Base-by-base conservation (phyloP, 768 basidiomycete genomes). In the Neoboletus brunneissimus region DNA sequence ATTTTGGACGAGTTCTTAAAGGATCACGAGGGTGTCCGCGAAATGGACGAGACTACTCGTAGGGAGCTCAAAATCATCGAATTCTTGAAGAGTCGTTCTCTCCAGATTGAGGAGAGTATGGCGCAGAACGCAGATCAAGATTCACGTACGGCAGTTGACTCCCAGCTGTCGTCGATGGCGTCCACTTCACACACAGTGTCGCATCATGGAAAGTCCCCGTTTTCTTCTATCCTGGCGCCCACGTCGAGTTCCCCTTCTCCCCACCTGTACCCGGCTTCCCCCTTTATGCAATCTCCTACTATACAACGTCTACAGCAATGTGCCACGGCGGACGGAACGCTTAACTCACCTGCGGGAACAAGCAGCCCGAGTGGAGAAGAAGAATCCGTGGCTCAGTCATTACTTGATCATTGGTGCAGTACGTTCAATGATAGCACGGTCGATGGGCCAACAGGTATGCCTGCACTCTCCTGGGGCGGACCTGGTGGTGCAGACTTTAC, bases 331-430 rank as follows among this genome's bases (percentile, higher is more conserved):
- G 85, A 86, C 44, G 66, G 72, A 32, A 73, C 82, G 59, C 75
- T 76, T 2, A 73, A 74, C 54, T 87, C 88, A 16, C 83, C 85
- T 38, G 81, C 83, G 1, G 84, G 80, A 18, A 81, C 86, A 23
- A 82, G 81, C n/a, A 90, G 88, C 65, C 89, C 87, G 2, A 70
- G 68, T 49, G 85, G 80, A 43, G 91, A 91, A 46, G 90, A 88
- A 11, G 86, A 91, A 65, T 84, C 81, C 25, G 77, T 86, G 8
- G 89, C 90, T 4, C 91, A 94, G 65, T 82, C 82, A 12, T 69
- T 94, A 53, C 75, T 94, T 46, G 90, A 94, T 68, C 87, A 91
- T 58, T 93, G 91, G 91, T 88, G 84, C 65, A 87, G 86, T 58
- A 84, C 86, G n/a, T 82, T 91, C 60, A 88, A 83, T 65, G 87